These are phyloP conservation scores for Lachnellula cervina DNA, from an alignment of 2,329 filamentous ascomycete genomes.

Conservation along the genomic window DNA sequence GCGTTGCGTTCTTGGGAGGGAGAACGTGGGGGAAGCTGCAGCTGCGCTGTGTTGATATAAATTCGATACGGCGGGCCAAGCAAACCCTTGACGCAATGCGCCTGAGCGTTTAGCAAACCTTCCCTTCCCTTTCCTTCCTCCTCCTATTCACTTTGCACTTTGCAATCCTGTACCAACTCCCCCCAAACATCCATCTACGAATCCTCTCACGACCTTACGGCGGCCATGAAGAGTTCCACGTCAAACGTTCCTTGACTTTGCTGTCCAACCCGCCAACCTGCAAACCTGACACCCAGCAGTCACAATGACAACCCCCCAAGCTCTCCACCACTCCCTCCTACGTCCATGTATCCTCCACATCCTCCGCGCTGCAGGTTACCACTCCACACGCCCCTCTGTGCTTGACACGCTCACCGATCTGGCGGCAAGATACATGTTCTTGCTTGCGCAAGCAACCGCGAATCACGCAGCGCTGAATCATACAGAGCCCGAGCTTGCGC, in stretches of 20 bases:
- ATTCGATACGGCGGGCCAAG: not conserved
- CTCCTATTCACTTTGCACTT: not conserved
- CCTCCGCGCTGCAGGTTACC: constrained; percentile 85
- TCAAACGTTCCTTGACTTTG: constrained; percentile 17
- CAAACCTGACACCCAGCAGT: not conserved
- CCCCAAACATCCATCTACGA: not conserved
- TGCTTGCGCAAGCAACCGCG: constrained; percentile 69
- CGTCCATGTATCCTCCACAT: constrained; percentile 87
- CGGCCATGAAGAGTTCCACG: constrained; percentile 24
- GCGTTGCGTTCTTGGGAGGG: not conserved
- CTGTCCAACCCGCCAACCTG: constrained; percentile 1
- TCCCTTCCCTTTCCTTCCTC: not conserved
- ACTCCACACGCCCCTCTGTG: constrained; percentile 73
- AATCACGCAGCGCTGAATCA: constrained; percentile 57
- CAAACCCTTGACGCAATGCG: not conserved
- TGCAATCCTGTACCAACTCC: not conserved
- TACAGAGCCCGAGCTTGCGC: constrained; percentile 59
- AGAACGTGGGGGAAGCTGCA: not conserved
- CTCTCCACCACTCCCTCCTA: constrained; percentile 70
- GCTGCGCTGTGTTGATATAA: not conserved
- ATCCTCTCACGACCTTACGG: not conserved
- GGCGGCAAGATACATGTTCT: constrained; percentile 71
- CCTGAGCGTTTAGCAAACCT: not conserved
- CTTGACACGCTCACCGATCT: constrained; percentile 86
- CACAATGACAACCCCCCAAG: constrained; percentile 38